These are phyloP conservation scores for Hymenoscyphus repandus DNA, from an alignment of 2,329 filamentous ascomycete genomes.

Conservation along the genomic window DNA sequence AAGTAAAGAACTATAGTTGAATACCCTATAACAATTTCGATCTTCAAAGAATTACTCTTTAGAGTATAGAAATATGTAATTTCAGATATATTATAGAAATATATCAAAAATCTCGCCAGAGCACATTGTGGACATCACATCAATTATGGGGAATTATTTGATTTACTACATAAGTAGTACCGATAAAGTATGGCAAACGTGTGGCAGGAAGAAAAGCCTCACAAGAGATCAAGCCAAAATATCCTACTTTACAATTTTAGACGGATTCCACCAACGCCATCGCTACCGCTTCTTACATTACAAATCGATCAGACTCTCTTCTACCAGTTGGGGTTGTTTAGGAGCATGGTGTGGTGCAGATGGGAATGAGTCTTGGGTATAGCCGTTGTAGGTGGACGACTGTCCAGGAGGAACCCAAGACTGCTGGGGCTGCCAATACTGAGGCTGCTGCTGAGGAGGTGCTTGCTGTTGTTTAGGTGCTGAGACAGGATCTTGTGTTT, in stretches of 20 bases:
- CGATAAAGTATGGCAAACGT: too few relatives aligned
- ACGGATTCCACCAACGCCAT: conserved; percentile 13
- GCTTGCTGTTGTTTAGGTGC: conserved; percentile 25
- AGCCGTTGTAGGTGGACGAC: conserved; percentile 40
- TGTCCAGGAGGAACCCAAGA: conserved; percentile 31
- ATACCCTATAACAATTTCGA: too few relatives aligned
- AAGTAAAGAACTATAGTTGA: too few relatives aligned
- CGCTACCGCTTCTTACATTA: conserved; percentile 51
- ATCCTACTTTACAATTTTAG: background rate
- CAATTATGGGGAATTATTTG: too few relatives aligned
- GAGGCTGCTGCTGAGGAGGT: conserved; percentile 33
- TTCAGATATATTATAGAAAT: too few relatives aligned
- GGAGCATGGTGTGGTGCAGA: conserved; percentile 57
- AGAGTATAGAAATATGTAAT: too few relatives aligned
- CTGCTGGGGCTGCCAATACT: conserved; percentile 46
- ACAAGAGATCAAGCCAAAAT: background rate
- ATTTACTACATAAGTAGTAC: too few relatives aligned
- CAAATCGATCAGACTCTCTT: conserved; percentile 78
- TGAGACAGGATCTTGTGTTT: conserved; percentile 26
- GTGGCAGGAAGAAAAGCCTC: too few relatives aligned
- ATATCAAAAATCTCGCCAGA: too few relatives aligned
- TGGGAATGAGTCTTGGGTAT: conserved; percentile 59
- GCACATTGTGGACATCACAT: too few relatives aligned
- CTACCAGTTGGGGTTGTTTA: conserved; percentile 40
- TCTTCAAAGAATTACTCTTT: too few relatives aligned